Evolutionary conservation across 2,329 filamentous ascomycete genomes (phyloP).

Genomic region (Cladobotryum mycophilum): DNA sequence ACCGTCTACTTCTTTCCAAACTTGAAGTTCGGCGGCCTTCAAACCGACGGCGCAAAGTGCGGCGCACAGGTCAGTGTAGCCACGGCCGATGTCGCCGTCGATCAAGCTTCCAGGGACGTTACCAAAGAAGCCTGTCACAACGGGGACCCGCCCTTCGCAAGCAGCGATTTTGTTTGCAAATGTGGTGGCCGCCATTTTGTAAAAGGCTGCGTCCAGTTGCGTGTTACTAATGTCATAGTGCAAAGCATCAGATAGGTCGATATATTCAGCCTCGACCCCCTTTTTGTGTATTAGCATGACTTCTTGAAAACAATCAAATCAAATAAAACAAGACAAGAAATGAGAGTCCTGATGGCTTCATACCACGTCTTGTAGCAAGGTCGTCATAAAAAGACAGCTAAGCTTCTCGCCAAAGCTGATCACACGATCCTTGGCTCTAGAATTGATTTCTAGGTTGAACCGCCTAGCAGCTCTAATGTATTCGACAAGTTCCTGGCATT

Average conservation of each 20-base stretch:
- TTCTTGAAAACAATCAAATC: not conserved
- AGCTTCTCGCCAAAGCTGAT: conserved; percentile 95
- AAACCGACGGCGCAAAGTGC: conserved; percentile 85
- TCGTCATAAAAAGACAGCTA: conserved; percentile 86
- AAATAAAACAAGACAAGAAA: conserved; percentile 2
- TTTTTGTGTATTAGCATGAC: conserved; percentile 26
- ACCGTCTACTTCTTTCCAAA: conserved; percentile 98
- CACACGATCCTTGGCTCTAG: conserved; percentile 76
- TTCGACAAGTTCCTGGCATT: conserved; percentile 76
- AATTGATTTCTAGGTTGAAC: conserved; percentile 69
- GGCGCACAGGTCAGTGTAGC: conserved; percentile 94
- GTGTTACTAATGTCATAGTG: conserved; percentile 52
- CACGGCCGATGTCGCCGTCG: conserved; percentile 81
- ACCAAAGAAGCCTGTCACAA: conserved; percentile 92
- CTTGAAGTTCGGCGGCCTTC: conserved; percentile 82
- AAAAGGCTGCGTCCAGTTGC: conserved; percentile 62
- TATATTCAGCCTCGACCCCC: conserved; percentile 79
- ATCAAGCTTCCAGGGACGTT: conserved; percentile 86
- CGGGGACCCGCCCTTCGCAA: conserved; percentile 63
- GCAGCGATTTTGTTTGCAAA: conserved; percentile 59
- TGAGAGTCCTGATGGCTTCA: conserved; percentile 6
- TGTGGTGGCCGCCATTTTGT: conserved; percentile 54
- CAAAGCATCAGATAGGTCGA: conserved; percentile 80
- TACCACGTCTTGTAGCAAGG: conserved; percentile 69
- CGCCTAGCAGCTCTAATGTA: conserved; percentile 59